A percentile compares a stretch with the other conserved stretches of the same genome.
These are phyloP conservation scores for Blastomyces emzantsi DNA, from an alignment of 2,329 filamentous ascomycete genomes.

Conservation along the genomic window DNA sequence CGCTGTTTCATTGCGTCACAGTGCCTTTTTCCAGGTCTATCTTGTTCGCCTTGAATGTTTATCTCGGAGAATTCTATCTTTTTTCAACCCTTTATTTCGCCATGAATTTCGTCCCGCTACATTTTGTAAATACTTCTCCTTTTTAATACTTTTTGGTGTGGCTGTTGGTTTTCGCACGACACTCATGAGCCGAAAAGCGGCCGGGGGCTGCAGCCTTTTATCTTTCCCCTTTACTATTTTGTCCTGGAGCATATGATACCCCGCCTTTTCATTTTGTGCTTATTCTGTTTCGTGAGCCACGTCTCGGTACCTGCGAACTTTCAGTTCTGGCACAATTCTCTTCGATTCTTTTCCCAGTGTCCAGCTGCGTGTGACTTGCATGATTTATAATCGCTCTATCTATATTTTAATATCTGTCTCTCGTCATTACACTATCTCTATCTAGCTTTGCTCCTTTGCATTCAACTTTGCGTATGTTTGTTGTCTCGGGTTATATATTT, in stretches of 20 bases:
- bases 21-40: not conserved
- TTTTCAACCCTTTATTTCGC: not conserved
- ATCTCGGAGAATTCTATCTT: not conserved
- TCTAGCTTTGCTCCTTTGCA: not conserved
- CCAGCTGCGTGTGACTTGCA: not conserved
- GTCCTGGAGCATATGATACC: conserved; percentile 5
- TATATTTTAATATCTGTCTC: not conserved
- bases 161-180: not conserved
- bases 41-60: not conserved
- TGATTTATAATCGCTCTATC: not conserved
- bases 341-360: not conserved
- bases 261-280: not conserved
- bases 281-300: not conserved
- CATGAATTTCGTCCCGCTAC: not conserved
- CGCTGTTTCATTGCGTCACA: not conserved
- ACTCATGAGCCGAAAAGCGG: not conserved
- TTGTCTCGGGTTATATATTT: not conserved
- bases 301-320: not conserved
- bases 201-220: not conserved
- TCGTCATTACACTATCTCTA: not conserved
- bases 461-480: not conserved
- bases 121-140: not conserved
- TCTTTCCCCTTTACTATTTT: not conserved
- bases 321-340: not conserved
- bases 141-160: conserved; percentile 1